Conservation (phyloP, 1,284 basidiomycete species). For the Volvariella volvacea region DNA sequence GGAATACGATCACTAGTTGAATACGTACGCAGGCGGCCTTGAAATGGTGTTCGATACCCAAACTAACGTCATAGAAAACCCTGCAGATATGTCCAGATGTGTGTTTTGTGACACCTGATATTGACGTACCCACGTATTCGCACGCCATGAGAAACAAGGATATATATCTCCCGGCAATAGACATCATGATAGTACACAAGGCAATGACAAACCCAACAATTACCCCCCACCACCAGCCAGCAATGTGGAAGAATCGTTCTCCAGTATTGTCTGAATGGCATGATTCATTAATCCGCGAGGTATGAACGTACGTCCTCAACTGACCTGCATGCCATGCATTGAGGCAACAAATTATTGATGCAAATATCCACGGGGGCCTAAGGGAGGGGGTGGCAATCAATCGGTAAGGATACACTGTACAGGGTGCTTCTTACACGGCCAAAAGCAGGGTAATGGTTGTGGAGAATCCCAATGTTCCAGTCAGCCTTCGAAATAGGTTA, state of each 20-base stretch:
- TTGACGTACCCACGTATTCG: conserved; percentile 43
- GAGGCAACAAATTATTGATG: conserved; percentile 45
- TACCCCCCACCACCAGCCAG: conserved; percentile 52
- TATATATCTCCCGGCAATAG: conserved; percentile 51
- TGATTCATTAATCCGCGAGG: neutral
- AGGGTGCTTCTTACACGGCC: conserved; percentile 44
- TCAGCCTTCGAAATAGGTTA: conserved; percentile 33
- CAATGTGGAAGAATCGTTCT: conserved; percentile 65
- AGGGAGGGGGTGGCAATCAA: neutral
- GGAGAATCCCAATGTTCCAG: conserved; percentile 57
- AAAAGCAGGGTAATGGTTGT: conserved; percentile 56
- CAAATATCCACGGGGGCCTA: conserved; percentile 61
- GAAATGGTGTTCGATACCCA: conserved; percentile 62
- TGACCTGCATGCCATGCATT: conserved; percentile 64
- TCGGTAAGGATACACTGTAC: neutral
- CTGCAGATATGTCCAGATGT: conserved; percentile 20
- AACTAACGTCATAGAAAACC: conserved; percentile 50
- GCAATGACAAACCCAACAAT: conserved; percentile 60
- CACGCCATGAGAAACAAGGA: conserved; percentile 60
- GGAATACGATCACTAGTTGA: neutral
- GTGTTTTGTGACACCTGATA: neutral
- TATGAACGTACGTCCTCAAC: conserved; percentile 13
- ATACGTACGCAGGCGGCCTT: conserved; percentile 47
- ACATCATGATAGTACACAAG: conserved; percentile 45
- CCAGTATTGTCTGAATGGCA: conserved; percentile 42